Base-by-base conservation (phyloP, 495 filamentous ascomycete species). In the Lichina pygmaea region DNA sequence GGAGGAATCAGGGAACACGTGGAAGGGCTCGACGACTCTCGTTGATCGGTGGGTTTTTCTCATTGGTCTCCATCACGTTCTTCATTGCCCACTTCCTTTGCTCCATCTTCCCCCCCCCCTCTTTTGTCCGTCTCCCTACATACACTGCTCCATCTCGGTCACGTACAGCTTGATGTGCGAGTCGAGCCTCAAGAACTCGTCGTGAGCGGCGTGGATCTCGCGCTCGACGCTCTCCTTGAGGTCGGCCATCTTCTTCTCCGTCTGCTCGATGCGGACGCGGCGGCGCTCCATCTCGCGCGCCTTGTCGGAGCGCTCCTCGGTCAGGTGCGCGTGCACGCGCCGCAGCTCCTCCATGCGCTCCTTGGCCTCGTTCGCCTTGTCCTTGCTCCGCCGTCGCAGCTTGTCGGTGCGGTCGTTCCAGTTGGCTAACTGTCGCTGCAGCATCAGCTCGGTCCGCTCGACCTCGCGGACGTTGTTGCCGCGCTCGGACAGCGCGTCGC, bases 201-300 rank as follows among this genome's bases (percentile, higher is more conserved):
- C 83, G 47, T 91, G 75, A 2, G 89, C 81, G 13, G 65, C 66
- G 49, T 81, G 78, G 9, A 94, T 77, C 62, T 97, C 89, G 47
- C 73, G 81, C 55, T 95, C 91, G 47, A 95, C 89, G 50, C 86
- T 93, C 58, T 94, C 89, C 52, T 89, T 94, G 41, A 95, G 66
- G 58, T 95, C 89, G 33, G 75, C 74, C 89, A 95, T 97, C 85
- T 95, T 93, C 66, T 93, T 94, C 72, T 94, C 89, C 33, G 81
- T 93, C 66, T 93, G 84, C 63, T 95, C 86, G 49, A 95, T 95
- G 45, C 84, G 62, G 8, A 94, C 83, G 51, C 82, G 72, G 58
- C 85, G 69, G 55, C 72, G 71, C 64, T 97, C 89, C 63, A 95
- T 89, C 56, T 94, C 89, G 16, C 75, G 71, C 34, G 77, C 76